phyloP scores from a whole-genome alignment of 2,329 filamentous ascomycete genomes.

The Fusarium sp. region DNA sequence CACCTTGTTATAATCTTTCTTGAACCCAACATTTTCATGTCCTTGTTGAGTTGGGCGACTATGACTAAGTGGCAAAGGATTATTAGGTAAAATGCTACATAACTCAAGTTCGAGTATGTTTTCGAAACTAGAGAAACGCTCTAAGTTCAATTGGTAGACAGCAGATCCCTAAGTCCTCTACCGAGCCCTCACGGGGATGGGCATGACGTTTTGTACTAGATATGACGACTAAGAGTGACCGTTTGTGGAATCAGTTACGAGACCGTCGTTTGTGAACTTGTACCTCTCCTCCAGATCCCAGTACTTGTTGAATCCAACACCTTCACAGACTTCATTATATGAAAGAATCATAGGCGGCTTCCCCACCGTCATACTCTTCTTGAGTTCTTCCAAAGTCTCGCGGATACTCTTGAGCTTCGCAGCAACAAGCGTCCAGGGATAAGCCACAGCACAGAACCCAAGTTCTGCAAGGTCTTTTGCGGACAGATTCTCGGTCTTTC shows the following conservation, averaged over 20 bases:
- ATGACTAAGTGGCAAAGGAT: rapidly evolving
- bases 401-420: conserved; percentile 53
- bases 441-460: conserved; percentile 54
- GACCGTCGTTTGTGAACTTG: neutral
- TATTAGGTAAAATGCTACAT: rapidly evolving
- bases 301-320: conserved; percentile 56
- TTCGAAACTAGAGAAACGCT: rapidly evolving
- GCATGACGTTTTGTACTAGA: rapidly evolving
- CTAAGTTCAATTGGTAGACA: rapidly evolving
- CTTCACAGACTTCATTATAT: conserved; percentile 55
- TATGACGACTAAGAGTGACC: neutral
- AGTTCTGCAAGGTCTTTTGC: conserved; percentile 47
- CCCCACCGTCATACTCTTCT: conserved; percentile 52
- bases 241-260: neutral
- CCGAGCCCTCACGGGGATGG: too few species aligned
- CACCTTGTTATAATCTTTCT: rapidly evolving
- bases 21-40: rapidly evolving
- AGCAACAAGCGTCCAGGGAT: conserved; percentile 55
- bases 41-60: neutral
- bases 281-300: conserved; percentile 26
- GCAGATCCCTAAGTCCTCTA: rapidly evolving
- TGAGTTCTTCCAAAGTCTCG: conserved; percentile 50
- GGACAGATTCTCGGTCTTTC: conserved; percentile 47
- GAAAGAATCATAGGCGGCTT: conserved; percentile 54
- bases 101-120: rapidly evolving